phyloP scores from a whole-genome alignment of 23 red algal genomes.

The Pyropia haitanensis region DNA sequence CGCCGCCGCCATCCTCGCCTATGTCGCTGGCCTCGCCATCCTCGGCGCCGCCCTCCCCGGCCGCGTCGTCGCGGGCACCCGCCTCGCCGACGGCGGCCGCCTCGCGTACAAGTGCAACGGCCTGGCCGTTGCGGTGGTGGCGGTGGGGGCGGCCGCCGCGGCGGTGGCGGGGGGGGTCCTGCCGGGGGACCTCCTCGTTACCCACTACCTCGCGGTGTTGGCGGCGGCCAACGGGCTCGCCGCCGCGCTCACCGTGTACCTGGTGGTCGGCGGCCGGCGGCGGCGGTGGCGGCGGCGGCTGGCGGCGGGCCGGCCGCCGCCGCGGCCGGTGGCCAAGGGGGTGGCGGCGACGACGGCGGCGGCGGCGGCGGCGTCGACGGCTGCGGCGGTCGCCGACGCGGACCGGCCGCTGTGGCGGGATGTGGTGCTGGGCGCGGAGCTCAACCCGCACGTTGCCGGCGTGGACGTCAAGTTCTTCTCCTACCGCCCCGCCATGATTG shows the following conservation, averaged over 20 bases:
- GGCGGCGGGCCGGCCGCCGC: too few relatives aligned
- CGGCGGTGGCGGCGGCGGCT: slow-evolving; percentile 34
- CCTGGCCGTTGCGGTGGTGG: slow-evolving; percentile 23
- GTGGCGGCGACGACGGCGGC: too few relatives aligned
- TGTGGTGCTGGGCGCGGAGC: slow-evolving; percentile 84
- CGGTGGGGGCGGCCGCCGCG: slow-evolving; percentile 14
- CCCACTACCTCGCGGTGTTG: slow-evolving; percentile 39
- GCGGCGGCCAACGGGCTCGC: slow-evolving; percentile 43
- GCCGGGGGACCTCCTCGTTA: slow-evolving; percentile 31
- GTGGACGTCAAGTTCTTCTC: slow-evolving; percentile 97
- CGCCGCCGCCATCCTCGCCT: slow-evolving; percentile 15
- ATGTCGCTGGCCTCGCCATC: slow-evolving; percentile 40
- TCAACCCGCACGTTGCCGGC: slow-evolving; percentile 76
- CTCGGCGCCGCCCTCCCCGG: slow-evolving; percentile 71
- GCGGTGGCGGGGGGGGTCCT: slow-evolving; percentile 18
- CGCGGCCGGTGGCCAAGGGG: not conserved
- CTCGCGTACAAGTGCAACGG: slow-evolving; percentile 95
- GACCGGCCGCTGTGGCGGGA: slow-evolving; percentile 39
- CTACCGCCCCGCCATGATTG: slow-evolving; percentile 82
- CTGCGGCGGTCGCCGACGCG: too few relatives aligned
- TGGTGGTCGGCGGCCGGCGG: slow-evolving; percentile 51
- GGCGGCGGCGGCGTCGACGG: too few relatives aligned
- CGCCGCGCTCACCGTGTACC: slow-evolving; percentile 46
- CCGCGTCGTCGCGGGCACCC: slow-evolving; percentile 29
- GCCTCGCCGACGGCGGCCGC: slow-evolving; percentile 55